Evolutionary conservation across 2,329 filamentous ascomycete species (phyloP).

Genomic region (Lachnellula cervina): DNA sequence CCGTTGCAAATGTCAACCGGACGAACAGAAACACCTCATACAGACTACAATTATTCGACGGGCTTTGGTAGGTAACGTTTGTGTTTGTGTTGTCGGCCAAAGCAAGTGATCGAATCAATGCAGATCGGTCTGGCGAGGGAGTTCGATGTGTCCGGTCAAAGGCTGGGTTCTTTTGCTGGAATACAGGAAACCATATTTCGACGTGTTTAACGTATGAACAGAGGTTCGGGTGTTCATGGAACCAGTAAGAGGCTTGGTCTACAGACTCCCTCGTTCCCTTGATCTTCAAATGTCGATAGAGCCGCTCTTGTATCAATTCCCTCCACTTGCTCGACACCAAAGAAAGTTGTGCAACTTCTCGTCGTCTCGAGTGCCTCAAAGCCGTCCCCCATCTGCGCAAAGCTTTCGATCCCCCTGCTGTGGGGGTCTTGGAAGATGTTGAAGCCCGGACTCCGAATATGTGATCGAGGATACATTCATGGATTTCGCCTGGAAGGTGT

Average conservation of each 20-base stretch:
- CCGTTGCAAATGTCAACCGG: conserved; percentile 48
- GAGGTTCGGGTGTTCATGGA: conserved; percentile 54
- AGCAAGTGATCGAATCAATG: conserved; percentile 27
- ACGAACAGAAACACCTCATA: conserved; percentile 66
- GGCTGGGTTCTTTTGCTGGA: conserved; percentile 36
- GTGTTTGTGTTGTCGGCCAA: conserved; percentile 41
- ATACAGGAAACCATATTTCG: conserved; percentile 75
- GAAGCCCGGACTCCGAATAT: conserved; percentile 65
- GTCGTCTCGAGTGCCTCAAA: conserved; percentile 61
- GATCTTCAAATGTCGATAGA: conserved; percentile 72
- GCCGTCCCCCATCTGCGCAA: conserved; percentile 59
- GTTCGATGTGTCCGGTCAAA: conserved; percentile 25
- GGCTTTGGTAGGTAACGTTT: conserved; percentile 50
- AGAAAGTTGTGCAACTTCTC: conserved; percentile 61
- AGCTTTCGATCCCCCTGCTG: conserved; percentile 45
- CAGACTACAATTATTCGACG: conserved; percentile 62
- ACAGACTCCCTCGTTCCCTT: conserved; percentile 64
- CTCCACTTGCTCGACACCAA: conserved; percentile 61
- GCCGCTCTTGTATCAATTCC: conserved; percentile 61
- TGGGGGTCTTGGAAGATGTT: conserved; percentile 52
- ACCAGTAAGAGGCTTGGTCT: conserved; percentile 55
- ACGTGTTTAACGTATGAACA: conserved; percentile 63
- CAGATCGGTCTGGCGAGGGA: conserved; percentile 24
- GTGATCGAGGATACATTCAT: conserved; percentile 67
- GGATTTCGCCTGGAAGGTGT: conserved; percentile 62